These are phyloP conservation scores for Parasitella parasitica DNA, from an alignment of 371 early-diverging fungal genomes.

Conservation along the genomic window DNA sequence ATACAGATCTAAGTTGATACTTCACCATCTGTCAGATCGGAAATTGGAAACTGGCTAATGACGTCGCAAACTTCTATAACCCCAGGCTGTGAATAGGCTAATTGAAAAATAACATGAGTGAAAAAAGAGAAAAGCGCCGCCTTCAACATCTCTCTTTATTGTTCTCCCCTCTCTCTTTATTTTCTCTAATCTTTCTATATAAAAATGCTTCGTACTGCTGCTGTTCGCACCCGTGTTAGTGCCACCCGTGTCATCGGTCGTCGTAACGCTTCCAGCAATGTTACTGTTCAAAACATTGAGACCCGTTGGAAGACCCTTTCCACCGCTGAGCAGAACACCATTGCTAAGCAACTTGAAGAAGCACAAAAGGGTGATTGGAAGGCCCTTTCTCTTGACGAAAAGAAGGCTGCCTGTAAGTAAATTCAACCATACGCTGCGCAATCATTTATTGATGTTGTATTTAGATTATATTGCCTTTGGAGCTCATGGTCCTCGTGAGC, in stretches of 20 bases:
- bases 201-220: constrained; percentile 45
- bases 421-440: too few relatives aligned
- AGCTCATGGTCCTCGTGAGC: constrained; percentile 88
- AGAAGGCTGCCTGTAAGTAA: constrained; percentile 87
- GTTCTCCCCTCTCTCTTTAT: constrained; percentile 22
- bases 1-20: too few relatives aligned
- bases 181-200: constrained; percentile 4
- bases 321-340: constrained; percentile 79
- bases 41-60: not conserved
- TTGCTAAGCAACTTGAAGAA: constrained; percentile 79
- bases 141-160: not conserved
- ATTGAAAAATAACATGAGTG: not conserved
- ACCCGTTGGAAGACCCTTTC: constrained; percentile 86
- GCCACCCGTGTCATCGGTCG: constrained; percentile 40
- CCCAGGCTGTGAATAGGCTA: not conserved
- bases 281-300: constrained; percentile 73
- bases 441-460: not conserved
- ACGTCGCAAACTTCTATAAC: not conserved
- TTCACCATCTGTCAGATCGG: not conserved
- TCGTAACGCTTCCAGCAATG: constrained; percentile 52
- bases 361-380: constrained; percentile 95
- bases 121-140: not conserved
- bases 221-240: constrained; percentile 38
- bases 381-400: constrained; percentile 85
- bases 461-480: constrained; percentile 92